These are phyloP conservation scores for Casuarina glauca DNA, from an alignment of 306 rosid genomes.

Conservation along the genomic window DNA sequence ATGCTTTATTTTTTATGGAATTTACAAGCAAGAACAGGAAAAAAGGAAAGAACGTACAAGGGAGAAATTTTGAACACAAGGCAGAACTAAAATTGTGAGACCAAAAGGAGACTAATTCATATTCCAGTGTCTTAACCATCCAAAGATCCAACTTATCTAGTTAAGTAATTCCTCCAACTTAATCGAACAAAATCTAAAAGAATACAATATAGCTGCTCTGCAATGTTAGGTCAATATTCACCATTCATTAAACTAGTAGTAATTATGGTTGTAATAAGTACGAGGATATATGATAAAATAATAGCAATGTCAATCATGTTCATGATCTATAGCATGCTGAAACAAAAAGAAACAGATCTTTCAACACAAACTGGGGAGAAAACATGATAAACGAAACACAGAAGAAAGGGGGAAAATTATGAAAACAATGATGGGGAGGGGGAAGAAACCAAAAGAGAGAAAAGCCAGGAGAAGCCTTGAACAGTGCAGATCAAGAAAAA, in stretches of 20 bases:
- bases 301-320: not conserved
- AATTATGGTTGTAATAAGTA: not conserved
- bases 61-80: constrained; percentile 1
- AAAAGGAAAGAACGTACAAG: constrained; percentile 7
- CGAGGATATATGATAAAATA: not conserved
- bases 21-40: constrained; percentile 15
- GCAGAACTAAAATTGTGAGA: constrained; percentile 19
- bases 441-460: not conserved
- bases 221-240: not conserved
- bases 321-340: not conserved
- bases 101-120: not conserved
- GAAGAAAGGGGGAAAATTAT: not conserved
- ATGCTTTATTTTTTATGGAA: not conserved
- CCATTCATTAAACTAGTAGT: not conserved
- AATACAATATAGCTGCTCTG: not conserved
- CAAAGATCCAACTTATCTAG: not conserved
- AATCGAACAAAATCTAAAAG: not conserved
- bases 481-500: constrained; percentile 1
- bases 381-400: not conserved
- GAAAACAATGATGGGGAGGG: not conserved
- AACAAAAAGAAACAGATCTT: not conserved
- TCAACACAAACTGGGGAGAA: not conserved
- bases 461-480: not conserved
- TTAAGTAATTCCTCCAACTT: not conserved
- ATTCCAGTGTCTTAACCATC: too few relatives aligned